Percentiles rank a stretch among this genome's conserved stretches.
Evolutionary conservation across 768 basidiomycete species (phyloP).

Genomic region (Fomitopsis serialis): DNA sequence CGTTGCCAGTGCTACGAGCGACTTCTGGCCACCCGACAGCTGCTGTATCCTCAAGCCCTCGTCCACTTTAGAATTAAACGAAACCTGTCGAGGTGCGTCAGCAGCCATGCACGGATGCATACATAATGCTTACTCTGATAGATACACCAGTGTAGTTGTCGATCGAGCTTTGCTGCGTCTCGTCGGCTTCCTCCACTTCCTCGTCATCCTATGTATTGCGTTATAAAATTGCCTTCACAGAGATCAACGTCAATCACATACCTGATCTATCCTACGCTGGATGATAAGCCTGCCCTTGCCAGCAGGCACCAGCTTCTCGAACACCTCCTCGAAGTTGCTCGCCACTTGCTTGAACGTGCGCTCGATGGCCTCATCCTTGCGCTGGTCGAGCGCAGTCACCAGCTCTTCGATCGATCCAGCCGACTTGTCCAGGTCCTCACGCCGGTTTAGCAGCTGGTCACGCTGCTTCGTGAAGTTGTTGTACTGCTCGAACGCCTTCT

Average conservation of each 20-base stretch:
- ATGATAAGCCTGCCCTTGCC: conserved; percentile 91
- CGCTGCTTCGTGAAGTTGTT: conserved; percentile 97
- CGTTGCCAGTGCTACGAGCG: conserved; percentile 90
- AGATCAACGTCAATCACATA: conserved; percentile 21
- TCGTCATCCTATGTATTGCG: conserved; percentile 54
- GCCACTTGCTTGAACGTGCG: conserved; percentile 98
- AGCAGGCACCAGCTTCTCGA: conserved; percentile 92
- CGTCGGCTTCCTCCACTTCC: conserved; percentile 65
- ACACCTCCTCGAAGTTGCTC: conserved; percentile 94
- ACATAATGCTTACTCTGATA: conserved; percentile 60
- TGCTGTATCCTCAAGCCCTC: conserved; percentile 97
- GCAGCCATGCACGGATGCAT: neutral
- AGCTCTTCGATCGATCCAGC: conserved; percentile 88
- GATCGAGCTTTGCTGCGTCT: conserved; percentile 67
- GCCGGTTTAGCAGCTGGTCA: conserved; percentile 79
- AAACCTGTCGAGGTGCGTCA: conserved; percentile 51
- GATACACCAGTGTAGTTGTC: conserved; percentile 97
- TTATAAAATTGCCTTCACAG: neutral
- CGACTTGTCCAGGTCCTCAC: conserved; percentile 88
- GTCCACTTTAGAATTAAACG: conserved; percentile 97
- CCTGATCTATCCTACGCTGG: conserved; percentile 85
- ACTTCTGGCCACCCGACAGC: conserved; percentile 95
- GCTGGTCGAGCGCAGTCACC: conserved; percentile 88
- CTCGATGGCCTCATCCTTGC: conserved; percentile 98
- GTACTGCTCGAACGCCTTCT: conserved; percentile 99